Conservation (phyloP, 108 stramenopile species). For the Nitzschia sp. region DNA sequence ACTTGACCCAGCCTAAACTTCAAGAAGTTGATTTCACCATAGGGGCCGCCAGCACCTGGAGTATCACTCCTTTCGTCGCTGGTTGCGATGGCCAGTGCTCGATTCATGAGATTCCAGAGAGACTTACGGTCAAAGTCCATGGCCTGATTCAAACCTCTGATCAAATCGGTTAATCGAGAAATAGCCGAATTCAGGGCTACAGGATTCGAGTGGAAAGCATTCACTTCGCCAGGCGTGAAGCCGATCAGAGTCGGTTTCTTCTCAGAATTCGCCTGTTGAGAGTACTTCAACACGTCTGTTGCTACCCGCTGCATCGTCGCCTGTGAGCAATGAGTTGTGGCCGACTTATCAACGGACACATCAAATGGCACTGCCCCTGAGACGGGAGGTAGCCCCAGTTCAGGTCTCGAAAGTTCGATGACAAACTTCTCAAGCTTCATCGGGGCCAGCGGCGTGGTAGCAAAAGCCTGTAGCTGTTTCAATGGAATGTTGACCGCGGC, state of each 20-base stretch:
- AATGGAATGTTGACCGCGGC: slow-evolving; percentile 87
- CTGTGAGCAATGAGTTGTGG: slow-evolving; percentile 86
- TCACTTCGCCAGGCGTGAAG: slow-evolving; percentile 76
- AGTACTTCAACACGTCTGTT: slow-evolving; percentile 79
- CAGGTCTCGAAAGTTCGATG: slow-evolving; percentile 54
- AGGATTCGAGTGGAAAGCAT: slow-evolving; percentile 71
- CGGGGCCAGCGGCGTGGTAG: slow-evolving; percentile 81
- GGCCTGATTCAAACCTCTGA: slow-evolving; percentile 77
- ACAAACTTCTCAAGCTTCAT: slow-evolving; percentile 87
- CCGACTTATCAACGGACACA: slow-evolving; percentile 63
- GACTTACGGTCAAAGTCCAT: slow-evolving; percentile 92
- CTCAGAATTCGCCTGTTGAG: slow-evolving; percentile 75
- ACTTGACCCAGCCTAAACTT: slow-evolving; percentile 87
- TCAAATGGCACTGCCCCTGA: slow-evolving; percentile 80
- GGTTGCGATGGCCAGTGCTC: slow-evolving; percentile 85
- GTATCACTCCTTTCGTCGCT: slow-evolving; percentile 90
- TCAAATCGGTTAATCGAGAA: slow-evolving; percentile 72
- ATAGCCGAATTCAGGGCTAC: slow-evolving; percentile 62
- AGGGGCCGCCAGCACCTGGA: slow-evolving; percentile 51
- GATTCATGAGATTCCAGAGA: slow-evolving; percentile 85
- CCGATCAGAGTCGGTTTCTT: slow-evolving; percentile 81
- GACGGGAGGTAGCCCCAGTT: slow-evolving; percentile 65
- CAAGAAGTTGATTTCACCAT: slow-evolving; percentile 81
- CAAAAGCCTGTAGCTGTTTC: slow-evolving; percentile 87
- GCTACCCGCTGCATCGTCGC: slow-evolving; percentile 83